These are phyloP conservation scores for Magnusiomyces tetraspermus DNA, from an alignment of 1,139 yeast species.

Conservation along the genomic window DNA sequence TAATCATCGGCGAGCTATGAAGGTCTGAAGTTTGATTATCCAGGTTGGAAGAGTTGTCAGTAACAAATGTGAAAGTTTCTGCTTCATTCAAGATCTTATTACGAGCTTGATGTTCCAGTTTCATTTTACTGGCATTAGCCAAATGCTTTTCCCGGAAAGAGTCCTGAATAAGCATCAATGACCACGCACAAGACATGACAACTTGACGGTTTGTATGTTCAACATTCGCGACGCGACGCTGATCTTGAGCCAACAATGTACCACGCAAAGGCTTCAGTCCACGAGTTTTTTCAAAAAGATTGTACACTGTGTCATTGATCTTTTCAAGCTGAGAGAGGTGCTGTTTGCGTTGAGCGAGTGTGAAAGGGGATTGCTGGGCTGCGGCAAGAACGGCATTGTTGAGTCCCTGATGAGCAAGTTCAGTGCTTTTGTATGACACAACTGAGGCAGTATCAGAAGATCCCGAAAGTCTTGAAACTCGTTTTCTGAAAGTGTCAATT, in stretches of 20 bases:
- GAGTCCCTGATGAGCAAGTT: too few relatives aligned
- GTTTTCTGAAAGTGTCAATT: not conserved
- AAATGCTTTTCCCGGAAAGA: not conserved
- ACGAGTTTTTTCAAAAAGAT: constrained; percentile 7
- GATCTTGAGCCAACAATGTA: constrained; percentile 6
- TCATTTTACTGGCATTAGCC: too few relatives aligned
- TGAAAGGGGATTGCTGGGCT: not conserved
- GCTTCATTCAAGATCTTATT: too few relatives aligned
- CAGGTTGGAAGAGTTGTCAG: too few relatives aligned
- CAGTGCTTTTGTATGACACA: not conserved
- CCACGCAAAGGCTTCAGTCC: constrained; percentile 5
- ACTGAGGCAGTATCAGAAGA: not conserved
- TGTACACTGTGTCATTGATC: constrained; percentile 6
- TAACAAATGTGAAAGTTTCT: too few relatives aligned
- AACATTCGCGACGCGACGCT: constrained; percentile 10
- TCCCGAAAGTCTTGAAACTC: not conserved
- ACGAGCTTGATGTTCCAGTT: too few relatives aligned
- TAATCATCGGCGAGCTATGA: too few relatives aligned
- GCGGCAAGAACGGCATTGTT: not conserved
- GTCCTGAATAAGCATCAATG: constrained; percentile 7
- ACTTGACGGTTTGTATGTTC: constrained; percentile 9
- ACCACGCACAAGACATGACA: constrained; percentile 13
- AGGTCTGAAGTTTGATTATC: too few relatives aligned
- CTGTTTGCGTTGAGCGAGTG: not conserved
- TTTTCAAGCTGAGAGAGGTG: constrained; percentile 1